A percentile compares a stretch with the other conserved stretches of the same genome.
These are phyloP conservation scores for Fusarium camptoceras DNA, from an alignment of 2,329 filamentous ascomycete species.

Conservation along the genomic window DNA sequence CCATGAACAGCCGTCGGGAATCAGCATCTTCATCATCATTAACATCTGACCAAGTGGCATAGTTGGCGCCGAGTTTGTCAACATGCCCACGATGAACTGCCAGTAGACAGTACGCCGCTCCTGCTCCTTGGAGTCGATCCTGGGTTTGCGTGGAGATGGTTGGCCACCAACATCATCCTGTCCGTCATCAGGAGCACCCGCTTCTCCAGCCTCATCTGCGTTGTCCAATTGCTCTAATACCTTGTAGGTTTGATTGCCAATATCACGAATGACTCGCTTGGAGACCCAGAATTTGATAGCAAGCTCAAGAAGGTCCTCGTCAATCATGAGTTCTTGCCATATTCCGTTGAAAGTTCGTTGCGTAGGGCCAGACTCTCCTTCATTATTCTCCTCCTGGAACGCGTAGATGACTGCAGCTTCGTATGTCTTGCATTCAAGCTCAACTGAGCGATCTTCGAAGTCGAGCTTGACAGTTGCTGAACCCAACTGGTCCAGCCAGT, in stretches of 20 bases:
- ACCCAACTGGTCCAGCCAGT: slow-evolving; percentile 87
- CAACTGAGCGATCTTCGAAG: slow-evolving; percentile 81
- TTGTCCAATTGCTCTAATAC: slow-evolving; percentile 75
- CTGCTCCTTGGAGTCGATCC: slow-evolving; percentile 72
- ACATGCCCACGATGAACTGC: slow-evolving; percentile 93
- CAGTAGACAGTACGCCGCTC: slow-evolving; percentile 77
- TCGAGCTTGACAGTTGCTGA: slow-evolving; percentile 84
- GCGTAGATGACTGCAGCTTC: slow-evolving; percentile 89
- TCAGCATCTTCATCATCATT: slow-evolving; percentile 95
- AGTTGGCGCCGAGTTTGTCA: slow-evolving; percentile 85
- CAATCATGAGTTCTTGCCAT: slow-evolving; percentile 73
- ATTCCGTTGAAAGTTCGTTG: slow-evolving; percentile 65
- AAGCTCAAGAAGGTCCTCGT: slow-evolving; percentile 75
- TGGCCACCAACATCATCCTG: slow-evolving; percentile 45
- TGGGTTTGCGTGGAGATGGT: slow-evolving; percentile 62
- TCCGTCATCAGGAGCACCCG: slow-evolving; percentile 48
- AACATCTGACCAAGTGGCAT: slow-evolving; percentile 86
- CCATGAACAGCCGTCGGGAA: slow-evolving; percentile 89
- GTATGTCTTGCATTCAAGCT: slow-evolving; percentile 81
- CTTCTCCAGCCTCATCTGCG: slow-evolving; percentile 44
- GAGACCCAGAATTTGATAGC: slow-evolving; percentile 79
- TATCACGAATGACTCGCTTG: slow-evolving; percentile 72
- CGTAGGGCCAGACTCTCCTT: slow-evolving; percentile 50
- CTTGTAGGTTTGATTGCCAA: slow-evolving; percentile 66
- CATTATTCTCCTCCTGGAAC: slow-evolving; percentile 69